Evolutionary conservation across 2,329 filamentous ascomycete genomes (phyloP).

Genomic region (Colletotrichum sp.): DNA sequence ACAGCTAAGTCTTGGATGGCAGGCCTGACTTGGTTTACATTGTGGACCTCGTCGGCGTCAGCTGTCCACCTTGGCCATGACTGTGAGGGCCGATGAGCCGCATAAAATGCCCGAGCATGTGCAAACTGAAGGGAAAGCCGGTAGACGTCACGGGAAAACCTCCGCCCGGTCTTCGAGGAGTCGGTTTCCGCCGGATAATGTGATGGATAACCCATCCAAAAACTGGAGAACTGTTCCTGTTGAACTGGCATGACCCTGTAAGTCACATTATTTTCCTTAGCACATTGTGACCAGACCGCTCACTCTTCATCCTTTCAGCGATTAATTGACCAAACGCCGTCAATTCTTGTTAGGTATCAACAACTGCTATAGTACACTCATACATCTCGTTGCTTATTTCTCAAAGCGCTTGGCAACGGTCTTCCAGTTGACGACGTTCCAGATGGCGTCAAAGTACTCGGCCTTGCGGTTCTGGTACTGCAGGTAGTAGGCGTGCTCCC

Average conservation of each 20-base stretch:
- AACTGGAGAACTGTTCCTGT: accelerated
- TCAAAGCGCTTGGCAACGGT: constrained; percentile 79
- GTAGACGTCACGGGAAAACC: accelerated
- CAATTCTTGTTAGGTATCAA: constrained; percentile 12
- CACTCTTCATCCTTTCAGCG: background rate
- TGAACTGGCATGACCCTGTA: background rate
- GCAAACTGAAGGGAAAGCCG: background rate
- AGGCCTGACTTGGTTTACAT: accelerated
- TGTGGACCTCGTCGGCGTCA: background rate
- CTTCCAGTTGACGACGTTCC: constrained; percentile 98
- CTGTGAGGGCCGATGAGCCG: background rate
- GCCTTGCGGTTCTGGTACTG: constrained; percentile 98
- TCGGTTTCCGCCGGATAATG: background rate
- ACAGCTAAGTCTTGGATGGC: accelerated
- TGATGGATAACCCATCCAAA: background rate
- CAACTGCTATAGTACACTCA: constrained; percentile 11
- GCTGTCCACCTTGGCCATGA: background rate
- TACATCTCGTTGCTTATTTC: constrained; percentile 36
- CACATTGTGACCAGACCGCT: no score
- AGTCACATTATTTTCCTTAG: no score
- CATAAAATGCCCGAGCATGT: background rate
- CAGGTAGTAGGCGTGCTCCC: constrained; percentile 96
- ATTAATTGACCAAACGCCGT: background rate
- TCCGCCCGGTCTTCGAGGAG: background rate
- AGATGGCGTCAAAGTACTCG: constrained; percentile 92